phyloP scores from a whole-genome alignment of 805 yeast genomes.

The Starmerella tilneyi region DNA sequence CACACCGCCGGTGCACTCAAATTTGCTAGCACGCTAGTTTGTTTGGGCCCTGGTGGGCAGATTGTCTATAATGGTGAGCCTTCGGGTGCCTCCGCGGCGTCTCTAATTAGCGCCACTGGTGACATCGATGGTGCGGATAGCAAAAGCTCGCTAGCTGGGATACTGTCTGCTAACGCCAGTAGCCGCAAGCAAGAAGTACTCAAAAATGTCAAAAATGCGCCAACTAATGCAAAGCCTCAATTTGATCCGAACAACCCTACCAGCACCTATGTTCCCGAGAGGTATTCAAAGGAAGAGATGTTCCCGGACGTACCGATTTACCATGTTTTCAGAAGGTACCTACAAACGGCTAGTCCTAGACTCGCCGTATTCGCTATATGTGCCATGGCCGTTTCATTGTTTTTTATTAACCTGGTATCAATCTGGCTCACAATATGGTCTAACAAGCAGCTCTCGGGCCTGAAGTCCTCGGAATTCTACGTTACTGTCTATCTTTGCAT shows the following conservation, averaged over 20 bases:
- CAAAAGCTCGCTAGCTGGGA: conserved; percentile 44
- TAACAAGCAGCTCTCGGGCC: conserved; percentile 18
- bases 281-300: conserved; percentile 33
- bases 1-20: conserved; percentile 66
- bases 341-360: conserved; percentile 12
- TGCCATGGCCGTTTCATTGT: conserved; percentile 6
- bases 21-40: conserved; percentile 7
- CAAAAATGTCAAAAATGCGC: not conserved
- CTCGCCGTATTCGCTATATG: conserved; percentile 9
- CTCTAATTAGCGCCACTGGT: conserved; percentile 1
- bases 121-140: conserved; percentile 34
- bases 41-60: conserved; percentile 8
- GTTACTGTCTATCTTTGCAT: conserved; percentile 18
- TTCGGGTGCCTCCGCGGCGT: not conserved
- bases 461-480: conserved; percentile 19
- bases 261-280: conserved; percentile 1
- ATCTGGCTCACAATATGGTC: conserved; percentile 25
- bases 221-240: not conserved
- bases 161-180: conserved; percentile 17
- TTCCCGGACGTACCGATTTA: conserved; percentile 30
- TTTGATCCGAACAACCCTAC: conserved; percentile 4
- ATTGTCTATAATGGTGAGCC: conserved; percentile 8
- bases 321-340: conserved; percentile 17
- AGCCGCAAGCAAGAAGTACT: conserved; percentile 2
- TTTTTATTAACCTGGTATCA: conserved; percentile 14